Evolutionary conservation across 441 rosid species (phyloP).

Genomic region (Erysimum cheiri): DNA sequence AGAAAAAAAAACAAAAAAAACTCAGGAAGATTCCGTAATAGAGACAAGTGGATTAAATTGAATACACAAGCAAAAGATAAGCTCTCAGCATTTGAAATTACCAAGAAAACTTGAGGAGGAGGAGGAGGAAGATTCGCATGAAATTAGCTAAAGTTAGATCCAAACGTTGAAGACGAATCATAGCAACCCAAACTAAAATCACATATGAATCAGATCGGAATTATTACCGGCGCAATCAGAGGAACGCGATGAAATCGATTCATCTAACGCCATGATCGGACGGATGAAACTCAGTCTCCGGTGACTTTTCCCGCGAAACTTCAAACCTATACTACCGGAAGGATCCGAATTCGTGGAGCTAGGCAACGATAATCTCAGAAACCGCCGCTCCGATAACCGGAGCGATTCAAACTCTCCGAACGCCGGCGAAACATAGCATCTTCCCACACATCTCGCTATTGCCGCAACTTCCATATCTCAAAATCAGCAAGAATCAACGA

Average conservation of each 20-base stretch:
- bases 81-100: not conserved
- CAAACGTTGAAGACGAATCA: not conserved
- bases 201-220: slow-evolving; percentile 5
- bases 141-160: not conserved
- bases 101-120: not conserved
- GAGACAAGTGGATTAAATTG: not conserved
- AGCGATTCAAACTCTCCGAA: slow-evolving; percentile 22
- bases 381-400: slow-evolving; percentile 32
- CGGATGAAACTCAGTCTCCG: slow-evolving; percentile 42
- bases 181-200: not conserved
- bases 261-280: slow-evolving; percentile 53
- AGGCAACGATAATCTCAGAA: slow-evolving; percentile 32
- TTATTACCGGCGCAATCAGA: slow-evolving; percentile 36
- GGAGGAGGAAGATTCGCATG: not conserved
- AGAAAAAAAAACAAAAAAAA: no score
- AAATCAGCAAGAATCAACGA: not conserved
- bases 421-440: slow-evolving; percentile 28
- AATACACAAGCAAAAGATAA: slow-evolving; percentile 4
- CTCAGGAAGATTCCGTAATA: not conserved
- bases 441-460: slow-evolving; percentile 32
- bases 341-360: not conserved
- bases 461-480: slow-evolving; percentile 42
- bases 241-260: slow-evolving; percentile 42
- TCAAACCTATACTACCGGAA: not conserved
- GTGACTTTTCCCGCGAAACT: slow-evolving; percentile 11